A percentile compares a stretch with the other conserved stretches of the same genome.
These are phyloP conservation scores for Arthrobotrys entomopaga DNA, from an alignment of 2,329 filamentous ascomycete species.

Conservation along the genomic window DNA sequence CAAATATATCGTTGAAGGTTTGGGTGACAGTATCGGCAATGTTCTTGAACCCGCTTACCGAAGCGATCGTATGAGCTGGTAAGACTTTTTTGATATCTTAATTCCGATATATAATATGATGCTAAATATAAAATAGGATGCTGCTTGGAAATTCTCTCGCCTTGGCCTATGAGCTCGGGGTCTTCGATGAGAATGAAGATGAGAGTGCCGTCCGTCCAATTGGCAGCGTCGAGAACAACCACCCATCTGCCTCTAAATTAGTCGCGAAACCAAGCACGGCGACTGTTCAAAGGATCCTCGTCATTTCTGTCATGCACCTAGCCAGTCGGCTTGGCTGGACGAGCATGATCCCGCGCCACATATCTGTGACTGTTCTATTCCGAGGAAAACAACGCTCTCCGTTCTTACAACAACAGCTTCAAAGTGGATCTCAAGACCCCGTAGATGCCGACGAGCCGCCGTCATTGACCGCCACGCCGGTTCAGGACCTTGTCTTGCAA, in stretches of 20 bases:
- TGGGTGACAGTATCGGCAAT: slow-evolving; percentile 84
- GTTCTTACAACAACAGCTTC: slow-evolving; percentile 50
- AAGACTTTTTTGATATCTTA: background rate
- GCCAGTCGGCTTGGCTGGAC: slow-evolving; percentile 91
- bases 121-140: slow-evolving; percentile 89
- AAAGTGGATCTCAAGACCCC: slow-evolving; percentile 45
- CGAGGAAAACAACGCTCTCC: slow-evolving; percentile 52
- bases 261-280: slow-evolving; percentile 49
- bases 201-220: slow-evolving; percentile 59
- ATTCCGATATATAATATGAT: background rate
- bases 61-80: slow-evolving; percentile 63
- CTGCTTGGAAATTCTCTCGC: slow-evolving; percentile 89
- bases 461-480: slow-evolving; percentile 46
- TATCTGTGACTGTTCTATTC: slow-evolving; percentile 56
- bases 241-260: slow-evolving; percentile 47
- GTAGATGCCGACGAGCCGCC: slow-evolving; percentile 47
- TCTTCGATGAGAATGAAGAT: slow-evolving; percentile 90
- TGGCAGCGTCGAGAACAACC: slow-evolving; percentile 43
- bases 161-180: slow-evolving; percentile 89
- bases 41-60: slow-evolving; percentile 97
- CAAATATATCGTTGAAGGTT: slow-evolving; percentile 57
- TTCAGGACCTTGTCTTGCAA: slow-evolving; percentile 64
- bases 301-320: slow-evolving; percentile 94
- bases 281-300: slow-evolving; percentile 67
- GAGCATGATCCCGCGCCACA: slow-evolving; percentile 79